Evolutionary conservation across 129 eudicot species (phyloP).

Genomic region (Flaveria brownii): DNA sequence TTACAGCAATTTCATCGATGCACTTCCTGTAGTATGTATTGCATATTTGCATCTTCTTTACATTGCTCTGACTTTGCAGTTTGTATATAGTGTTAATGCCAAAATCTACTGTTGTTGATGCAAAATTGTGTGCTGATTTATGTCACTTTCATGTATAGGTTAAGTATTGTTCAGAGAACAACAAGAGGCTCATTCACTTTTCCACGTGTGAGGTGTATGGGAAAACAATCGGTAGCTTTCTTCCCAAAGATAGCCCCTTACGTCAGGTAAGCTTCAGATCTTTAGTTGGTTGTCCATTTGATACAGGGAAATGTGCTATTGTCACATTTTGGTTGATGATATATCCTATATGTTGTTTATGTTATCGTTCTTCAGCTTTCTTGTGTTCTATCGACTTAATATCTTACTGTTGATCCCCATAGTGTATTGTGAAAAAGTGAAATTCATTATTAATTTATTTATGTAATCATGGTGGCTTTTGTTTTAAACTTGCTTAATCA

Average conservation of each 20-base stretch:
- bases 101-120: background rate
- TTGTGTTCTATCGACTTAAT: background rate
- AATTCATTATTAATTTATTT: background rate
- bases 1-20: constrained; percentile 96
- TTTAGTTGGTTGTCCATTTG: background rate
- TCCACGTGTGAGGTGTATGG: constrained; percentile 99
- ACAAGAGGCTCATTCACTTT: constrained; percentile 91
- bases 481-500: background rate
- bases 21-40: constrained; percentile 87
- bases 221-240: constrained; percentile 84
- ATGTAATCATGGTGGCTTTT: constrained; percentile 2
- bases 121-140: background rate
- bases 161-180: constrained; percentile 91
- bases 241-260: constrained; percentile 83
- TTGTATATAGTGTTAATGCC: background rate
- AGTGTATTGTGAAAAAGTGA: background rate
- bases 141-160: constrained; percentile 46
- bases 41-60: too few species aligned
- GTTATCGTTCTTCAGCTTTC: constrained; percentile 18
- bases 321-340: background rate
- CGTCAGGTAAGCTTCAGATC: constrained; percentile 59
- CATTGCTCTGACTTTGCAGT: too few species aligned
- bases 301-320: constrained; percentile 12
- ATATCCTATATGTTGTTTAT: background rate
- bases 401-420: background rate